phyloP scores from a whole-genome alignment of 306 rosid genomes.

The Prunus davidiana region DNA sequence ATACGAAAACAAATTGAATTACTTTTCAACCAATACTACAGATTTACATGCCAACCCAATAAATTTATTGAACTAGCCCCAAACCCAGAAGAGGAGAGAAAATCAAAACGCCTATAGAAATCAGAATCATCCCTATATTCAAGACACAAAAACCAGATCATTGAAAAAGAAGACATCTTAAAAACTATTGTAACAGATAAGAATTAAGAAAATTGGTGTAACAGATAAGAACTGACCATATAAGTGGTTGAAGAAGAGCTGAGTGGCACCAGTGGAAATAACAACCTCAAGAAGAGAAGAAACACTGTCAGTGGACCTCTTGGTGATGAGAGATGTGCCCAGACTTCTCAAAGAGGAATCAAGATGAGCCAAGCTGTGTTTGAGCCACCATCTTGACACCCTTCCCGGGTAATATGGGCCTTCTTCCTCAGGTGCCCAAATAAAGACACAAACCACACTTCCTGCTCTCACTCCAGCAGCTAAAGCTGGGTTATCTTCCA shows the following conservation, averaged over 20 bases:
- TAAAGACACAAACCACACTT: constrained; percentile 73
- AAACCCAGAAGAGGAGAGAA: background rate
- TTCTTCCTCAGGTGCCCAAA: constrained; percentile 99
- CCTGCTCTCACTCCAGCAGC: constrained; percentile 93
- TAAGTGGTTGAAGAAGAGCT: constrained; percentile 89
- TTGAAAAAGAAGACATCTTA: background rate
- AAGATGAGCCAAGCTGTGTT: constrained; percentile 79
- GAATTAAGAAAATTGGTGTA: background rate
- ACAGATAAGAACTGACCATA: constrained; percentile 59
- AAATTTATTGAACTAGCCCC: background rate
- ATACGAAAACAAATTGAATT: background rate
- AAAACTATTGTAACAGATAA: background rate
- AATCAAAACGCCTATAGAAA: background rate
- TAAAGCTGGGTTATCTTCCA: constrained; percentile 93
- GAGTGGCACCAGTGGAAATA: constrained; percentile 84
- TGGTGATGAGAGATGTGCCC: constrained; percentile 75
- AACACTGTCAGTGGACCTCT: constrained; percentile 72
- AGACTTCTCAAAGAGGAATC: constrained; percentile 78
- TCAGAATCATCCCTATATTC: background rate
- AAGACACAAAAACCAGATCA: background rate
- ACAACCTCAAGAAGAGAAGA: constrained; percentile 80
- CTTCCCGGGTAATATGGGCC: constrained; percentile 89
- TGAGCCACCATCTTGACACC: constrained; percentile 99
- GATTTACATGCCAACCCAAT: constrained; percentile 1
- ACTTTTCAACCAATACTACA: constrained; percentile 3